Percentiles rank a stretch among this genome's conserved stretches.
These are phyloP conservation scores for Arthrobotrys sphaeroides DNA, from an alignment of 2,329 filamentous ascomycete genomes.

Conservation along the genomic window DNA sequence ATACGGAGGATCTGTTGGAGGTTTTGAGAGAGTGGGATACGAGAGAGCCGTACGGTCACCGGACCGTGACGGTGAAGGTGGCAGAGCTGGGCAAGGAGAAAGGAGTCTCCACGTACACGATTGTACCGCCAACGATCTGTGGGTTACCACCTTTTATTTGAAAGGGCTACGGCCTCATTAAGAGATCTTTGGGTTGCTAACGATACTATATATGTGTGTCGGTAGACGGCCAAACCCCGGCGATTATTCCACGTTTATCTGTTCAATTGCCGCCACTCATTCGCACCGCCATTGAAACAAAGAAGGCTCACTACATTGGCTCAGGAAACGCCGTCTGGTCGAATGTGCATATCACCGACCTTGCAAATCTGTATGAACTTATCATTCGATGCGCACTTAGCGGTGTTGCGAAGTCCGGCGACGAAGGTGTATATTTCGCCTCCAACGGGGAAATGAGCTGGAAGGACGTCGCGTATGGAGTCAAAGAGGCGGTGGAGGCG, in stretches of 20 bases:
- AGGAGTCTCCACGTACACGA: constrained; percentile 13
- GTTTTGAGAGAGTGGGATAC: constrained; percentile 34
- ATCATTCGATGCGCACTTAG: constrained; percentile 27
- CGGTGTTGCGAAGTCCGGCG: constrained; percentile 17
- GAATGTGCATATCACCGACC: constrained; percentile 36
- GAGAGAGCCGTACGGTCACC: constrained; percentile 38
- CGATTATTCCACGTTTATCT: constrained; percentile 34
- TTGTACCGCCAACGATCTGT: constrained; percentile 46
- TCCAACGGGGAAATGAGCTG: constrained; percentile 43
- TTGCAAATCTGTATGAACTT: constrained; percentile 33
- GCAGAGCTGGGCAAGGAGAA: constrained; percentile 20
- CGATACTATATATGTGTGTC: background rate
- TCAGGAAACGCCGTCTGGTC: constrained; percentile 39
- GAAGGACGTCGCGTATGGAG: constrained; percentile 22
- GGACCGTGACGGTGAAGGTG: constrained; percentile 23
- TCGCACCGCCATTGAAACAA: constrained; percentile 30
- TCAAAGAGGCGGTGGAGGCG: constrained; percentile 33
- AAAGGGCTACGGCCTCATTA: too few relatives aligned
- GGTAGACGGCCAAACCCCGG: constrained; percentile 23
- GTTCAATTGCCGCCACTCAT: constrained; percentile 35
- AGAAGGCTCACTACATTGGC: constrained; percentile 23
- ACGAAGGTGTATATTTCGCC: constrained; percentile 42
- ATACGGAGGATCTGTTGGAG: constrained; percentile 18
- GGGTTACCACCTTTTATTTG: too few relatives aligned
- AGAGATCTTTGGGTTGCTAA: background rate